Evolutionary conservation across 768 basidiomycete species (phyloP), one percentile per base, ranked within the genome.

Genomic region (Trametes coccinea): DNA sequence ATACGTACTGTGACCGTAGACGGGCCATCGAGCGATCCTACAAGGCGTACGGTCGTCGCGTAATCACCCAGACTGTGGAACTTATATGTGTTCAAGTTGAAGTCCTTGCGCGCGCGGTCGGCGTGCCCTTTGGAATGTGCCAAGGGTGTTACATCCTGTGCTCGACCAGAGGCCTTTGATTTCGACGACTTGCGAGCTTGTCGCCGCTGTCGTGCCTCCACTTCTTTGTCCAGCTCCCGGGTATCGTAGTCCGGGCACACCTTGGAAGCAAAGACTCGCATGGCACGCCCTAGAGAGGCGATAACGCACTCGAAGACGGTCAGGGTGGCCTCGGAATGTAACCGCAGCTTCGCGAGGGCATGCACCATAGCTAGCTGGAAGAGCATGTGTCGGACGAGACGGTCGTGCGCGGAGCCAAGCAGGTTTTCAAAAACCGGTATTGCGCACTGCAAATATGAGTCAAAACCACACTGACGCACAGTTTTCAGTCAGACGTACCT

Each of bases 281-380:
- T 61, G 0, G 63, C 52, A 1, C 60, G 30, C 0, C 79, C 76
- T 13, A 81, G 62, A 1, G 66, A 58, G 0, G 14, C 53, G 9
- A 75, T 78, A 0, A 60, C 53, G 3, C 16, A 4, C 8, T 73
- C 66, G 2, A 78, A 63, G 14, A 71, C 16, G 0, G 29, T 14
- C 0, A 81, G 62, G 1, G 77, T 75, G 0, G 55, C 16, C 7
- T 78, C 75, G 0, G 75, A 77, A 56, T 80, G 80, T 61, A 79
- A 56, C 8, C 74, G 73, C 1, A 80, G 68, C 57, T 80, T 80
- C 2, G 75, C 77, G 8, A 75, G 66, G 2, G 69, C 72, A 63
- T 80, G 79, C 77, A 76, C 78, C 8, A 68, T 60, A 0, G 70
- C 71, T 2, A 74, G 50, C 2, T 47, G 27, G 61, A 73, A 80